These are phyloP conservation scores for Umbelopsis vinacea DNA, from an alignment of 192 early-diverging fungal species.

Conservation along the genomic window DNA sequence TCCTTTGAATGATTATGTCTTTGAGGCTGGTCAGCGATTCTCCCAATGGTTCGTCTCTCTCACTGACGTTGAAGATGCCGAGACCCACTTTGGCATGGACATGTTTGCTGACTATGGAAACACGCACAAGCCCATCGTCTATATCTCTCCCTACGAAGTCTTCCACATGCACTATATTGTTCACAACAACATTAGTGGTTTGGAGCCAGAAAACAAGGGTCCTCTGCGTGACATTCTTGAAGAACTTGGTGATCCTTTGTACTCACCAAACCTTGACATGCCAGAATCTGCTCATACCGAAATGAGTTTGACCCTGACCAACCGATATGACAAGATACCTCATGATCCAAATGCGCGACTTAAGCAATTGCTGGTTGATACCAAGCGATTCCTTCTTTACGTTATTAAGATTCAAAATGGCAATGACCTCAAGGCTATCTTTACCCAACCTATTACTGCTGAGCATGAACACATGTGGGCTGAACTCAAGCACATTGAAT, in stretches of 20 bases:
- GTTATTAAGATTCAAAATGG: slow-evolving; percentile 89
- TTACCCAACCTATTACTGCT: slow-evolving; percentile 72
- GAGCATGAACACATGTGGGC: slow-evolving; percentile 75
- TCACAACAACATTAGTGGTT: slow-evolving; percentile 75
- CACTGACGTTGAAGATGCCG: slow-evolving; percentile 83
- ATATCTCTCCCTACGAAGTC: slow-evolving; percentile 91
- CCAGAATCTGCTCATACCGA: slow-evolving; percentile 51
- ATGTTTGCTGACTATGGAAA: slow-evolving; percentile 81
- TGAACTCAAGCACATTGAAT: slow-evolving; percentile 45
- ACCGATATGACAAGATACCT: slow-evolving; percentile 66
- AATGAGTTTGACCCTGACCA: slow-evolving; percentile 70
- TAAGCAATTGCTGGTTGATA: slow-evolving; percentile 81
- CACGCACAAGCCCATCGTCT: slow-evolving; percentile 84
- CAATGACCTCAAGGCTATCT: slow-evolving; percentile 80
- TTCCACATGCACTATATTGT: slow-evolving; percentile 87
- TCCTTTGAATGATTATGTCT: slow-evolving; percentile 83
- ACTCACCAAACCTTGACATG: slow-evolving; percentile 38
- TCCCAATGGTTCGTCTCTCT: slow-evolving; percentile 86
- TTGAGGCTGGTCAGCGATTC: slow-evolving; percentile 78
- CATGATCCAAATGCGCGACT: slow-evolving; percentile 54
- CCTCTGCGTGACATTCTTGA: slow-evolving; percentile 67
- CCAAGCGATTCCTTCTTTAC: slow-evolving; percentile 86
- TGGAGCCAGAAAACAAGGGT: slow-evolving; percentile 68
- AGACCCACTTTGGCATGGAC: slow-evolving; percentile 90
- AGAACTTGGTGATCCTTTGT: slow-evolving; percentile 68